Evolutionary conservation across 129 eudicot species (phyloP), one percentile per base, ranked within the genome.

Genomic region (Helianthus tuberosus): DNA sequence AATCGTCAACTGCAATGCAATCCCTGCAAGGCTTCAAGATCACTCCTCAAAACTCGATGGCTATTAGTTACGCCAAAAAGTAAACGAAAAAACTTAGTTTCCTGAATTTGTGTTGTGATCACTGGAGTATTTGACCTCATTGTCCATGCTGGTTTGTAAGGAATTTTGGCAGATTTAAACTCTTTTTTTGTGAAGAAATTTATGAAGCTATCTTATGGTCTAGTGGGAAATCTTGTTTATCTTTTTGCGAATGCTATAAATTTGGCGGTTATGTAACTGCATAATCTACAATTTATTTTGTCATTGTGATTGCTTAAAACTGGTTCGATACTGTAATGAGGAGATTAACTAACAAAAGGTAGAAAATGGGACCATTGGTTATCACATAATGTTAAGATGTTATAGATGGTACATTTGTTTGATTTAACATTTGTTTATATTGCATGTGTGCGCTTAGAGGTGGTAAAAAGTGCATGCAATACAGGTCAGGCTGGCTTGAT

Each of bases 21-120:
- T 88, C 89, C 8, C 97, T 94, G 49, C 97, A 91, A 79, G 99
- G 91, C 69, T 94, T 94, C 83, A 94, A 91, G 77, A 85, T 94
- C 78, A 88, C 89, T 8, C 91, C 99, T 60, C 96, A 90, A 68
- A 86, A 91, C 80, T 89, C 99, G 8, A 91, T 94, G 93, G 84
- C 78, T 16, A 88, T 94, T 76, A 75, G 83, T 65, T 94, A 86
- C 68, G 98, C 98, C 66, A 93, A 90, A 79, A 93, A 93, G 81
- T 93, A 68, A 68, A 68, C 27, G 4, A 4, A 35, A 39, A 8
- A 25, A 27, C 68, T 48, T 39, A 27, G 15, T 29, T 12, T 57
- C 66, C 62, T 8, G 53, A 52, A 36, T 23, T 75, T 59, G 68
- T 75, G 73, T 67, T 51, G 0, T 25, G 62, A 59, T 39, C 10